Percentiles rank a stretch among this genome's conserved stretches.
phyloP scores from a whole-genome alignment of 2,329 filamentous ascomycete species.

The Calonectria ilicicola region DNA sequence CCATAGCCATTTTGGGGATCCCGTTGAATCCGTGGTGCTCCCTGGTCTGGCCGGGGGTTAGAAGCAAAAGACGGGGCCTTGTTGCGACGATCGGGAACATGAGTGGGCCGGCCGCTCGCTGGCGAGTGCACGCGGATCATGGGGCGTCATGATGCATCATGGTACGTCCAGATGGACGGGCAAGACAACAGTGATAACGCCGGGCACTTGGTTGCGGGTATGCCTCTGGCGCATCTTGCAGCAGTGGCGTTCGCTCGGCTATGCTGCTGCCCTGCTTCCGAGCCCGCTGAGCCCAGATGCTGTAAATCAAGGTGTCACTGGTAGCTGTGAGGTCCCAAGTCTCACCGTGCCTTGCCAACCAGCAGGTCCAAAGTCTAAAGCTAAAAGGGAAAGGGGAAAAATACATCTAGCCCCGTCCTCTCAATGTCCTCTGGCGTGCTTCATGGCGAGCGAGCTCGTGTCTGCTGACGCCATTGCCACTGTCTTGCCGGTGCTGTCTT shows the following conservation, averaged over 20 bases:
- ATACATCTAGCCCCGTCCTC: background rate
- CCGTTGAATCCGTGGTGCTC: constrained; percentile 14
- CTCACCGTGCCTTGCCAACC: constrained; percentile 1
- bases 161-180: background rate
- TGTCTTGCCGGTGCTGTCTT: background rate
- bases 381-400: background rate
- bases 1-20: constrained; percentile 21
- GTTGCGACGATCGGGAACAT: constrained; percentile 12
- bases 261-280: background rate
- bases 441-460: constrained; percentile 31
- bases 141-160: constrained; percentile 1
- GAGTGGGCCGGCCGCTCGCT: constrained; percentile 12
- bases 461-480: constrained; percentile 37
- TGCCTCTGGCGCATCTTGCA: background rate
- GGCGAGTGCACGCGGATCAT: background rate
- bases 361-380: background rate
- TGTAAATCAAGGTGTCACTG: constrained; percentile 1
- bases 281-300: background rate
- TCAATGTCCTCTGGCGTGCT: constrained; percentile 19
- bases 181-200: constrained; percentile 9
- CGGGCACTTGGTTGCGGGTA: constrained; percentile 2
- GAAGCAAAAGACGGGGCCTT: constrained; percentile 1
- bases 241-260: background rate
- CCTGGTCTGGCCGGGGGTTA: background rate
- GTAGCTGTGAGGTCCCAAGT: constrained; percentile 2